Conservation (phyloP, 2,329 filamentous ascomycete species). For the Aotearoamyces nothofagi region DNA sequence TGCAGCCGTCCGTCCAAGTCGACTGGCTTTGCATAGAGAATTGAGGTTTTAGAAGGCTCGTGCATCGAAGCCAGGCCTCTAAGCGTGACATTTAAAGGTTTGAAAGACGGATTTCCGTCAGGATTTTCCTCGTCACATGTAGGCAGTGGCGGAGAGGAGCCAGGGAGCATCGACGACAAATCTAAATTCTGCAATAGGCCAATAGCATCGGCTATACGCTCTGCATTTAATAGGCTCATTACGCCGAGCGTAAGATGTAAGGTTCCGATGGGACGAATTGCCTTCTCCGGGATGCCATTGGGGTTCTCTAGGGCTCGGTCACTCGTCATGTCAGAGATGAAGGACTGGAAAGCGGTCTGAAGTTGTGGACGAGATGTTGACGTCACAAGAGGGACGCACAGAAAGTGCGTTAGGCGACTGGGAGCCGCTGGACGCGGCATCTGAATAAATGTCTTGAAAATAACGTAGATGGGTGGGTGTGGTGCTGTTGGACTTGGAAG, state of each 20-base stretch:
- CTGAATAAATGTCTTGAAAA: too few relatives aligned
- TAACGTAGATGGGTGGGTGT: too few relatives aligned
- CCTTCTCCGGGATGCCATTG: constrained; percentile 41
- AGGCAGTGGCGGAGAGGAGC: too few relatives aligned
- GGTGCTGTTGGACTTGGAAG: too few relatives aligned
- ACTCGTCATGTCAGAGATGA: constrained; percentile 40
- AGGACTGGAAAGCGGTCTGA: constrained; percentile 41
- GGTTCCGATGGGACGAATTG: constrained; percentile 63
- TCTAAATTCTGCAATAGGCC: constrained; percentile 28
- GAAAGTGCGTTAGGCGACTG: constrained; percentile 52
- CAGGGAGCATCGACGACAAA: constrained; percentile 23
- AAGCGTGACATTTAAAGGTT: constrained; percentile 29
- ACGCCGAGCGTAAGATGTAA: constrained; percentile 79
- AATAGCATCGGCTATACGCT: constrained; percentile 30
- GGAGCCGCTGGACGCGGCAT: too few relatives aligned
- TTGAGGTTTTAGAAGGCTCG: constrained; percentile 32
- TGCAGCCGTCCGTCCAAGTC: constrained; percentile 36
- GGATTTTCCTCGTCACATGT: too few relatives aligned
- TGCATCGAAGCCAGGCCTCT: constrained; percentile 48
- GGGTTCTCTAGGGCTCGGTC: constrained; percentile 19
- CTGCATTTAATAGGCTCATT: constrained; percentile 50
- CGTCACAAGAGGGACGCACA: constrained; percentile 60
- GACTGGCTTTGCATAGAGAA: constrained; percentile 48
- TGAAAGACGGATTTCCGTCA: constrained; percentile 1
- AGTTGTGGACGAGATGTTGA: constrained; percentile 46